Percentiles rank a stretch among this genome's conserved stretches.
Conservation (phyloP, 768 basidiomycete genomes). For the Hygrophorus russula region DNA sequence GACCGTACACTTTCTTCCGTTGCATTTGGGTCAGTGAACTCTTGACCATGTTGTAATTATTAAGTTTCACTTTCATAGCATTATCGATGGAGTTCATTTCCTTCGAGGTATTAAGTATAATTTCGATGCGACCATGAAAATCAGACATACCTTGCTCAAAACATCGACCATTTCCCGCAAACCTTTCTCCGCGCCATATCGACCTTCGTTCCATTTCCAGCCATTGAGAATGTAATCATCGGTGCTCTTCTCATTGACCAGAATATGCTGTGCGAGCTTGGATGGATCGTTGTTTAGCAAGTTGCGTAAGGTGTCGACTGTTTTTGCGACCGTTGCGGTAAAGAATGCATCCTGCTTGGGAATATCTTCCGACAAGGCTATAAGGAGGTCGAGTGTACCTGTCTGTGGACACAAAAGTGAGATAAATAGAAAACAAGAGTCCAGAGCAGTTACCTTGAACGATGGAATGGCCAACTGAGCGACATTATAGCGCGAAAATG, state of each 20-base stretch:
- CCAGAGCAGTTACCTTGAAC: slow-evolving; percentile 63
- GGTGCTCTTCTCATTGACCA: slow-evolving; percentile 68
- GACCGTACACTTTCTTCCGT: slow-evolving; percentile 76
- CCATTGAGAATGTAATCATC: slow-evolving; percentile 69
- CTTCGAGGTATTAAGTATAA: slow-evolving; percentile 27
- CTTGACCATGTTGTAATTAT: slow-evolving; percentile 89
- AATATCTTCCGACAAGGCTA: slow-evolving; percentile 83
- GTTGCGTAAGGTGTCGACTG: slow-evolving; percentile 86
- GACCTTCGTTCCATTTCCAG: slow-evolving; percentile 92
- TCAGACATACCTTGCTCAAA: slow-evolving; percentile 60
- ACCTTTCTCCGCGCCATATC: slow-evolving; percentile 77
- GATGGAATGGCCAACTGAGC: slow-evolving; percentile 68
- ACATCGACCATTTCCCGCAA: slow-evolving; percentile 78
- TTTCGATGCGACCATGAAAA: background rate
- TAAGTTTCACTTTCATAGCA: slow-evolving; percentile 84
- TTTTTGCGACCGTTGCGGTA: slow-evolving; percentile 81
- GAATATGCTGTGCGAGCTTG: slow-evolving; percentile 63
- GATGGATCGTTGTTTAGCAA: slow-evolving; percentile 79
- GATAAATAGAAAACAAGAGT: background rate
- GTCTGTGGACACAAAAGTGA: slow-evolving; percentile 38
- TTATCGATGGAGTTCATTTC: slow-evolving; percentile 94
- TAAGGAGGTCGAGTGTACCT: slow-evolving; percentile 84
- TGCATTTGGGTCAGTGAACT: slow-evolving; percentile 87
- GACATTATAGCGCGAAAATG: slow-evolving; percentile 32
- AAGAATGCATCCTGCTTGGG: slow-evolving; percentile 88